These are phyloP conservation scores for Nakazawaea pomicola DNA, from an alignment of 805 yeast genomes.

Conservation along the genomic window DNA sequence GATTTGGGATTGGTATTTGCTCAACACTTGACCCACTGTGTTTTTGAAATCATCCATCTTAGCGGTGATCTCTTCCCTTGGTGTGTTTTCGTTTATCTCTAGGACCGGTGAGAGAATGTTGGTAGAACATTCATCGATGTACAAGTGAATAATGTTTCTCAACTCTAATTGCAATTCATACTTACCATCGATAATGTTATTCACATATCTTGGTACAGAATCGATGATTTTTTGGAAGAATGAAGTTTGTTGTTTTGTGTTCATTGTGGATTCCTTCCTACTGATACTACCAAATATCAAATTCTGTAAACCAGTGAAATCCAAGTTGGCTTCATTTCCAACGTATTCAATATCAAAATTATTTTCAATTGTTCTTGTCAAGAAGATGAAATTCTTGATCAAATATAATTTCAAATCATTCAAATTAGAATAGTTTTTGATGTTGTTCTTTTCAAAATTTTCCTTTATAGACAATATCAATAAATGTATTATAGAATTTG, in stretches of 20 bases:
- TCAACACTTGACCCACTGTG: constrained; percentile 48
- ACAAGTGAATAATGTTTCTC: constrained; percentile 62
- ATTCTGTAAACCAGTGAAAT: constrained; percentile 69
- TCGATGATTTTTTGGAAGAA: constrained; percentile 32
- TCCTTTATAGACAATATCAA: constrained; percentile 59
- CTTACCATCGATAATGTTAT: constrained; percentile 74
- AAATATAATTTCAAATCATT: constrained; percentile 61
- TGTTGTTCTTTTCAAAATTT: constrained; percentile 40
- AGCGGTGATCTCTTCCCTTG: constrained; percentile 10
- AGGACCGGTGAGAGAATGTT: constrained; percentile 44
- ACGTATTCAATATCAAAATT: constrained; percentile 78
- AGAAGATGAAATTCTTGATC: constrained; percentile 63
- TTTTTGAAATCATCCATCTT: constrained; percentile 36
- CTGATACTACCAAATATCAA: constrained; percentile 44
- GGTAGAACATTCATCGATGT: constrained; percentile 53
- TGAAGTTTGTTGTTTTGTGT: constrained; percentile 8
- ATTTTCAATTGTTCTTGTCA: constrained; percentile 60
- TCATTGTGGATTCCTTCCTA: constrained; percentile 21
- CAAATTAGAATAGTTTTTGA: constrained; percentile 34
- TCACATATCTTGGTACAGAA: constrained; percentile 73
- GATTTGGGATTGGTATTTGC: constrained; percentile 49
- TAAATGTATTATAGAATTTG: constrained; percentile 80
- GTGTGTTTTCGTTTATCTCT: constrained; percentile 15
- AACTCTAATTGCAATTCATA: constrained; percentile 69
- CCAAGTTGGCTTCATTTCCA: constrained; percentile 67